Evolutionary conservation across 495 filamentous ascomycete species (phyloP), one percentile per base, ranked within the genome.

Genomic region (Emericellopsis terricola): DNA sequence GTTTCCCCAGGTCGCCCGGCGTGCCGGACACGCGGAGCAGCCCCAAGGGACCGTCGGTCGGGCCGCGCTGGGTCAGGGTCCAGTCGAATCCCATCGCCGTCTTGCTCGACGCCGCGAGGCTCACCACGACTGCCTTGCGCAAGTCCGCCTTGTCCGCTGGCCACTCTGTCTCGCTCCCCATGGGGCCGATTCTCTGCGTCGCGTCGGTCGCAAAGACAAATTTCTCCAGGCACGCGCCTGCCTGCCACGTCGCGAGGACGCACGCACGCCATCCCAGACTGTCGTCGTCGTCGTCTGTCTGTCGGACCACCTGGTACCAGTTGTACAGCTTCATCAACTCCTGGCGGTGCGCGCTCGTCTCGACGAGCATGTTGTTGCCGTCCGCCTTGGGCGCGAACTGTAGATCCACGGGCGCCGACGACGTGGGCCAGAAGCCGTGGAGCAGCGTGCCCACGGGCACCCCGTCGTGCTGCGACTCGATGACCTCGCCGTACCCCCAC

Each of bases 401-500:
- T 31, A 60, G 33, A 29, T 49, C 48, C 16, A 52, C 42, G 8
- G 52, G 43, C 4, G 50, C 28, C 1, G 52, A 56, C 31, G 55
- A 56, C 38, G 60, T 52, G 17, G 59, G 59, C 23, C 56, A 45
- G 42, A 57, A 62, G 4, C 56, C 56, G 15, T 18, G 61, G 1
- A 61, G 26, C 11, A 43, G 37, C 26, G 51, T 54, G 3, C 54
- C 59, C 14, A 42, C 38, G 3, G 43, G 36, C 8, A 61, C 44
- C 13, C 32, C 38, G 20, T 39, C 28, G 18, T 54, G 50, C 0
- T 50, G 69, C 34, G 54, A 64, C 19, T 69, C 64, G 17, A 60
- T 38, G 3, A 74, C 59, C 8, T 52, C 49, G 7, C 55, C 64
- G 43, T 60, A 71, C 0, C 72, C 70, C 69, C 72, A 75, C 11